Evolutionary conservation across 2,329 filamentous ascomycete species (phyloP), one percentile per base, ranked within the genome.

Genomic region (Rhinocladiella mackenziei): DNA sequence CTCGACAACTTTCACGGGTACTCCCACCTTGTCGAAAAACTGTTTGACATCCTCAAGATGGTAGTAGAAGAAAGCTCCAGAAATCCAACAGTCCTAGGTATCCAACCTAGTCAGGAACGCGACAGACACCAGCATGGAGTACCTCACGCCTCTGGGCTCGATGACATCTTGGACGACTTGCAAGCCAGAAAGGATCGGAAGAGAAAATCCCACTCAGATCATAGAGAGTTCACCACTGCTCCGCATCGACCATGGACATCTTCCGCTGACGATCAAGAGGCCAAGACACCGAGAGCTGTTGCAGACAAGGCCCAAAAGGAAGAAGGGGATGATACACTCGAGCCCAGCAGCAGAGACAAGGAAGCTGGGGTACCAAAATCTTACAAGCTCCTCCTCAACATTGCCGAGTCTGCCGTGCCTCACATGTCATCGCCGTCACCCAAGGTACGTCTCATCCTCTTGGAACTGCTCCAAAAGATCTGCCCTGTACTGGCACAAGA

Each of bases 1-100:
- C 69, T 98, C n/a, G 89, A 96, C 55, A 86, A 88, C 58, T 98
- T 92, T 58, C 92, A 98, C 58, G 92, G 92, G 1, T 97, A 98
- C 62, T 82, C 88, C 0, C 69, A 76, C 13, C 81, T 98, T 44
- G 89, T 94, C 1, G 88, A 95, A 60, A 77, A 82, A 33, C 71
- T 98, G 4, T 98, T 97, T 62, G 72, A 78, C 1, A 88, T 94
- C 0, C 69, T 98, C 4, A 82, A 80, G 41, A 86, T 88, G 48
- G 80, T 97, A 44, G 87, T 92, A 8, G 80, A 87, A 40, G 87
- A 95, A 65, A 87, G 87, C 3, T 78, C 82, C 8, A 83, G 79
- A 51, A 66, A 67, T 22, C 72, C 74, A 8, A 62, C 70, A 37
- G 11, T 47, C 10, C 67, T 80, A 8, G 63, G 68, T 4, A 72